phyloP scores from a whole-genome alignment of 2,329 filamentous ascomycete genomes.

The Emericellopsis cladophorae region DNA sequence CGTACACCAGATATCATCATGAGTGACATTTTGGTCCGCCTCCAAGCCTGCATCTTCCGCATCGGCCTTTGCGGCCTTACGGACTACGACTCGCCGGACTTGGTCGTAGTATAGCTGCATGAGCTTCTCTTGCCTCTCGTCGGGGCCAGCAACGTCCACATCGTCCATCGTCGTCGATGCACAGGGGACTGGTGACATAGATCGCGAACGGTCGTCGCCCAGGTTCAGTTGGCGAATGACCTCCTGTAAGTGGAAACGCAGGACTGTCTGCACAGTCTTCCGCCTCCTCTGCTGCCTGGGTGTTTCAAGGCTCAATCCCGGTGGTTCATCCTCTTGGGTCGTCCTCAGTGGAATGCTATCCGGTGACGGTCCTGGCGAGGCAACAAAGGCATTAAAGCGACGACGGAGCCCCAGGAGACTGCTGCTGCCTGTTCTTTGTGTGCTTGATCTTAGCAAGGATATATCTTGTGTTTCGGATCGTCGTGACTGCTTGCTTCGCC shows the following conservation, averaged over 20 bases:
- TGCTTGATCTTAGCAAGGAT: too few relatives aligned
- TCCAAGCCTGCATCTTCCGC: background rate
- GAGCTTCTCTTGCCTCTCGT: conserved; percentile 35
- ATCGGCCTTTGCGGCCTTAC: background rate
- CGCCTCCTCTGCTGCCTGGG: conserved; percentile 2
- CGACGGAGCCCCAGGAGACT: background rate
- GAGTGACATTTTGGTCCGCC: conserved; percentile 1
- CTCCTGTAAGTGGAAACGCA: too few relatives aligned
- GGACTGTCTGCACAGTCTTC: too few relatives aligned
- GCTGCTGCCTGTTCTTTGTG: background rate
- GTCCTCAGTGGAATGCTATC: conserved; percentile 4
- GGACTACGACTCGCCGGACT: conserved; percentile 26
- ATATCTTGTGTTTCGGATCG: too few relatives aligned
- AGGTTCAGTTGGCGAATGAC: too few relatives aligned
- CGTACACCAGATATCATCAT: conserved; percentile 38
- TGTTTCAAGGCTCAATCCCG: conserved; percentile 5
- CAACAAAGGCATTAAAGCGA: background rate
- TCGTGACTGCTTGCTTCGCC: conserved; percentile 8
- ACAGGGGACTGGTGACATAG: background rate
- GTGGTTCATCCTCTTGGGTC: conserved; percentile 15
- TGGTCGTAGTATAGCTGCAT: conserved; percentile 38
- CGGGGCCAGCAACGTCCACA: conserved; percentile 31
- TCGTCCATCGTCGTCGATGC: conserved; percentile 23
- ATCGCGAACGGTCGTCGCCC: background rate
- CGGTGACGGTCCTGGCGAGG: background rate